Conservation (phyloP, 2,329 filamentous ascomycete species). For the Penicillium aurantiogriseum region DNA sequence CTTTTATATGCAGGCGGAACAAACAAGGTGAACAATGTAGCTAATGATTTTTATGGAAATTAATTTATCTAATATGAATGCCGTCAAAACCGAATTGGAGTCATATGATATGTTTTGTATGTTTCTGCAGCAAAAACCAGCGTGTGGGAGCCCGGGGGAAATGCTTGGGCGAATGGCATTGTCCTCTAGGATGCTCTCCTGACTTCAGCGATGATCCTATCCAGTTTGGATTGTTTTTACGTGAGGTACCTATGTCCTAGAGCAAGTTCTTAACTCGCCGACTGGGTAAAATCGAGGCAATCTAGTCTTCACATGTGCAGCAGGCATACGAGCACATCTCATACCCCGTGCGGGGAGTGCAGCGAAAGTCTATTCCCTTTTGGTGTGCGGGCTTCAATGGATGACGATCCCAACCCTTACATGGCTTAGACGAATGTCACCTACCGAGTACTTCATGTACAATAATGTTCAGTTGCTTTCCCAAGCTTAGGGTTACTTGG, state of each 20-base stretch:
- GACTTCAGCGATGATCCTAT: not conserved
- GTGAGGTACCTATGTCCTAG: not conserved
- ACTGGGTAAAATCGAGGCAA: not conserved
- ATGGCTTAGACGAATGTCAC: constrained; percentile 20
- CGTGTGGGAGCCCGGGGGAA: not conserved
- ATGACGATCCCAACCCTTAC: constrained; percentile 14
- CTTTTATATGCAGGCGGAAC: not conserved
- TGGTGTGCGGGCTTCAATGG: constrained; percentile 13
- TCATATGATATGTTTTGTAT: not conserved
- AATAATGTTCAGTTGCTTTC: constrained; percentile 1
- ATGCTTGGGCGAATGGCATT: not conserved
- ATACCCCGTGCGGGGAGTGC: constrained; percentile 12
- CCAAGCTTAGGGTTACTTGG: constrained; percentile 1
- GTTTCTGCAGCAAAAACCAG: not conserved
- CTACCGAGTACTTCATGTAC: constrained; percentile 1
- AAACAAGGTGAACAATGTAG: not conserved
- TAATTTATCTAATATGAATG: not conserved
- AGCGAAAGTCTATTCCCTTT: constrained; percentile 12
- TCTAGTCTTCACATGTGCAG: not conserved
- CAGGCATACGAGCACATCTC: not conserved
- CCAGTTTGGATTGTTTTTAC: not conserved
- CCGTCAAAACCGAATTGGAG: not conserved
- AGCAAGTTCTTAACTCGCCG: not conserved
- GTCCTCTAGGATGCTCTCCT: not conserved
- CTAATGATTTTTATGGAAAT: not conserved